Conservation (phyloP, 1,139 yeast genomes). For the Geotrichum bryndzae region DNA sequence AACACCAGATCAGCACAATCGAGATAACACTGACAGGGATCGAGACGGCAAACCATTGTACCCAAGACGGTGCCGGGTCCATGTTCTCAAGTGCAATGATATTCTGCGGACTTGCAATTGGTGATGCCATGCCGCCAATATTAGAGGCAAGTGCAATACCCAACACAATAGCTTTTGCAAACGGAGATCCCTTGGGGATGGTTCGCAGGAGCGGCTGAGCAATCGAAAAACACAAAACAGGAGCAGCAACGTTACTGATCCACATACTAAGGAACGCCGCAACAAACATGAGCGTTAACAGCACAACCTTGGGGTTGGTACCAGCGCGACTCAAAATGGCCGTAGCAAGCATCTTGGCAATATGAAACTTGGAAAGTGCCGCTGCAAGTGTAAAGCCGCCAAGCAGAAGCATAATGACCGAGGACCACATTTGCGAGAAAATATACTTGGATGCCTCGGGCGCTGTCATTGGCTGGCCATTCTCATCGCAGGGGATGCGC, state of each 20-base stretch:
- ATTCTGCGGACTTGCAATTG: slow-evolving; percentile 93
- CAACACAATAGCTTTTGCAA: slow-evolving; percentile 74
- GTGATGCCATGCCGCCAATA: slow-evolving; percentile 94
- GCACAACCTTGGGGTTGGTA: slow-evolving; percentile 69
- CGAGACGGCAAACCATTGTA: slow-evolving; percentile 84
- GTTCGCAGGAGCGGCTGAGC: slow-evolving; percentile 84
- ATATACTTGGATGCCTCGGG: slow-evolving; percentile 69
- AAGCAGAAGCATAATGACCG: slow-evolving; percentile 76
- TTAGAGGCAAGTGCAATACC: slow-evolving; percentile 91
- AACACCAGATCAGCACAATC: slow-evolving; percentile 62
- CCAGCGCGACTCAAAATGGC: slow-evolving; percentile 77
- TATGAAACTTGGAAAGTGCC: slow-evolving; percentile 81
- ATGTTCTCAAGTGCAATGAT: slow-evolving; percentile 81
- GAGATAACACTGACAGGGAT: slow-evolving; percentile 68
- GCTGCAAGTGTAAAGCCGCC: slow-evolving; percentile 96
- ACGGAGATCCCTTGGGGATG: slow-evolving; percentile 68
- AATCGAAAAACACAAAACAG: slow-evolving; percentile 83
- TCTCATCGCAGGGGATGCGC: slow-evolving; percentile 56
- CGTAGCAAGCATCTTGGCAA: slow-evolving; percentile 81
- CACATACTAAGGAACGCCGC: slow-evolving; percentile 87
- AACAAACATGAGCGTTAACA: slow-evolving; percentile 76
- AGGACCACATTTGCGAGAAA: slow-evolving; percentile 87
- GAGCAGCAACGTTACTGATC: slow-evolving; percentile 96
- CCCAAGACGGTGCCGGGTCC: slow-evolving; percentile 92
- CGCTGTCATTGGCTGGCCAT: slow-evolving; percentile 48